A percentile compares a stretch with the other conserved stretches of the same genome.
Conservation (phyloP, 805 yeast genomes). For the Saturnispora mendoncae region DNA sequence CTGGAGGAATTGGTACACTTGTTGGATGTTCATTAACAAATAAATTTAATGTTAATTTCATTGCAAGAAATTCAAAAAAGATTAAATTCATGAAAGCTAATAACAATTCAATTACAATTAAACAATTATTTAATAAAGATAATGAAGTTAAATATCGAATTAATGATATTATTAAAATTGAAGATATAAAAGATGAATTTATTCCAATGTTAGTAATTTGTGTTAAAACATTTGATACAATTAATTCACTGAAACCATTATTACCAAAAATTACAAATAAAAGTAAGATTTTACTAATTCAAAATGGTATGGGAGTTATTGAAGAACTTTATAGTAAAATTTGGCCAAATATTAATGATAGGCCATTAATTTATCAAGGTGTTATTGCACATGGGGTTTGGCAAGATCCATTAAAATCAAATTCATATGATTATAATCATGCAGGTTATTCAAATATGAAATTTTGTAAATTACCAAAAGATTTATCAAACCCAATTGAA, state of each 20-base stretch:
- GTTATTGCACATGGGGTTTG: constrained; percentile 80
- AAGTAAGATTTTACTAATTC: constrained; percentile 61
- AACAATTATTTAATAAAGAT: constrained; percentile 20
- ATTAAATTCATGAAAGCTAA: constrained; percentile 15
- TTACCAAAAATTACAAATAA: constrained; percentile 37
- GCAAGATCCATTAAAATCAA: constrained; percentile 24
- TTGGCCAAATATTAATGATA: constrained; percentile 39
- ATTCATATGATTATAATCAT: constrained; percentile 43
- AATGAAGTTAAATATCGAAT: constrained; percentile 13
- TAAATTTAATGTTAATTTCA: constrained; percentile 19
- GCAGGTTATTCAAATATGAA: constrained; percentile 65
- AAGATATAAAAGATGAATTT: constrained; percentile 15
- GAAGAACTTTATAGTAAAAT: constrained; percentile 40
- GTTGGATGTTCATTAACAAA: constrained; percentile 21
- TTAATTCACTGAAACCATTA: constrained; percentile 50
- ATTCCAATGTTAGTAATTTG: constrained; percentile 47
- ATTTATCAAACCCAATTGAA: constrained; percentile 11
- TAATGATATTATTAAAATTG: constrained; percentile 14
- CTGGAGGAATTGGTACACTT: constrained; percentile 30
- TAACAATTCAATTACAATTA: constrained; percentile 19
- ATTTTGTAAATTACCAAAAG: constrained; percentile 47
- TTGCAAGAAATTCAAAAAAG: constrained; percentile 23
- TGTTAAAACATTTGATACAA: constrained; percentile 73
- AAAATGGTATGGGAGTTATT: constrained; percentile 75
- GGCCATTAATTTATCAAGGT: constrained; percentile 64